Conservation (phyloP, 1,139 yeast species). For the Magnusiomyces paraingens region DNA sequence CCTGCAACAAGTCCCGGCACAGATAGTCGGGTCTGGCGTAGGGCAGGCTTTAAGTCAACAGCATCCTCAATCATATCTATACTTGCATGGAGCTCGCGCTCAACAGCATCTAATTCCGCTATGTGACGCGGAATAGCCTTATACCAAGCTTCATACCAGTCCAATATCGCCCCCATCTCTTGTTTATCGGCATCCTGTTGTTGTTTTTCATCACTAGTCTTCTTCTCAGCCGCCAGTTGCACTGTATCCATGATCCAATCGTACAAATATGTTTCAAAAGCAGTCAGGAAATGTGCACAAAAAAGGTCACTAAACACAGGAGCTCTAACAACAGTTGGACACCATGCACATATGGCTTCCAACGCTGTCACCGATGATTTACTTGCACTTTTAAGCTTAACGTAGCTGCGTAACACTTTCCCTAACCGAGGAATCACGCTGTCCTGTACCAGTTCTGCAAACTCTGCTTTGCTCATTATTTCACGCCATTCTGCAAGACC, state of each 20-base stretch:
- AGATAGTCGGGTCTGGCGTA: constrained; percentile 4
- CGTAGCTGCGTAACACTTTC: constrained; percentile 22
- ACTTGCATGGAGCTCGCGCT: constrained; percentile 26
- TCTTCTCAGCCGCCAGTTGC: constrained; percentile 20
- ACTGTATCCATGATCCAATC: constrained; percentile 27
- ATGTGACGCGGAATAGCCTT: constrained; percentile 26
- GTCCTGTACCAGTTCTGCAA: constrained; percentile 24
- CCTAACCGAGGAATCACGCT: constrained; percentile 35
- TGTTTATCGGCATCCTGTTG: neutral
- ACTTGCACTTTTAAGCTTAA: constrained; percentile 30
- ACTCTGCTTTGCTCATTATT: constrained; percentile 33
- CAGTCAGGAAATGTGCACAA: constrained; percentile 31
- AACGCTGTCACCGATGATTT: constrained; percentile 24
- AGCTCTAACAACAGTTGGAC: constrained; percentile 19
- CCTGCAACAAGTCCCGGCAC: constrained; percentile 2
- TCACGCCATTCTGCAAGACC: constrained; percentile 37
- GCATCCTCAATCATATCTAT: constrained; percentile 34
- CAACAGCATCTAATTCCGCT: constrained; percentile 21
- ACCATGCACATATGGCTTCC: constrained; percentile 28
- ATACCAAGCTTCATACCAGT: constrained; percentile 33
- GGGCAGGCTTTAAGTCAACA: constrained; percentile 8
- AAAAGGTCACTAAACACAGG: constrained; percentile 26
- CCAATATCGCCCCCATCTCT: neutral
- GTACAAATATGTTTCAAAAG: constrained; percentile 29
- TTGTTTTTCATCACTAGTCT: neutral